These are phyloP conservation scores for Carnegiea gigantea DNA, from an alignment of 179 eudicot species.

Conservation along the genomic window DNA sequence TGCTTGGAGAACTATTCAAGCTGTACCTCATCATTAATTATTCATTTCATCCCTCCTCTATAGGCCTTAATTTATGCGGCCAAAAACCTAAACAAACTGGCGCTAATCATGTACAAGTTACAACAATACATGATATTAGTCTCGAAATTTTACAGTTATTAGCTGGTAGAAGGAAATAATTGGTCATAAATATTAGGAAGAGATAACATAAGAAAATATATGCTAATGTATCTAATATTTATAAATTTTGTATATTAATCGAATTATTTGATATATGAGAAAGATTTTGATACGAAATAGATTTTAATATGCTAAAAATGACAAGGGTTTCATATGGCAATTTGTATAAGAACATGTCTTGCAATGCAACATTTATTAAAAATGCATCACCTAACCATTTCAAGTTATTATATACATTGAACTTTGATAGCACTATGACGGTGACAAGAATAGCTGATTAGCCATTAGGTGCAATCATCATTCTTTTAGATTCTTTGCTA, in stretches of 20 bases:
- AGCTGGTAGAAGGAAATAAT: neutral
- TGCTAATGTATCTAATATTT: no score
- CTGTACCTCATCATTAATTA: slow-evolving; percentile 21
- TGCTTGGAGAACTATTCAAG: slow-evolving; percentile 17
- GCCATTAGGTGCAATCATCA: no score
- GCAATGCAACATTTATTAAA: neutral
- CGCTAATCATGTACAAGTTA: neutral
- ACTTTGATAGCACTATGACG: neutral
- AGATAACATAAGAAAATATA: neutral
- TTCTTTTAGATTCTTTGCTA: no score
- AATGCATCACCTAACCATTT: neutral
- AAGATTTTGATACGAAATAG: no score
- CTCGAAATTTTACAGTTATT: no score
- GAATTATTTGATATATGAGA: no score
- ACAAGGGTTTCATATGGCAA: no score
- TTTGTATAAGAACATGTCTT: no score
- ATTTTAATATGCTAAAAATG: no score
- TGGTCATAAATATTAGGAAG: no score
- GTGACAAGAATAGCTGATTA: neutral
- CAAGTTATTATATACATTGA: neutral
- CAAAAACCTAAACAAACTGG: neutral
- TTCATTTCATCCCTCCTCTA: slow-evolving; percentile 14
- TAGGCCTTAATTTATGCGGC: neutral
- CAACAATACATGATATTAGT: no score
- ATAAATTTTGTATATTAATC: no score